Conservation (phyloP, 2,329 filamentous ascomycete species). For the Colletotrichum kahawae region DNA sequence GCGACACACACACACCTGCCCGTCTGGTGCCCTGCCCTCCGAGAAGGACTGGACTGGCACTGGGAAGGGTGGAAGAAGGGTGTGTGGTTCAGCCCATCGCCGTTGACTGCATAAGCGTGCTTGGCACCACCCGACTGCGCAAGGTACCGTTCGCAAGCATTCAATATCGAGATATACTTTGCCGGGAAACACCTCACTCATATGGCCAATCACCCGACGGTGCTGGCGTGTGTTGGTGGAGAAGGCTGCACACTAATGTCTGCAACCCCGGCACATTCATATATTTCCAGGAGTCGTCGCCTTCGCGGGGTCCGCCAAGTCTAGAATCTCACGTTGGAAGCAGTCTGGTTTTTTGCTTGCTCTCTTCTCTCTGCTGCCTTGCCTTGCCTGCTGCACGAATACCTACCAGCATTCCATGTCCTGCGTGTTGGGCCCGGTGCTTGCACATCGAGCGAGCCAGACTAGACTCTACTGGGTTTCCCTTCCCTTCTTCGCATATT, state of each 20-base stretch:
- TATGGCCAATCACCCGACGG: not conserved
- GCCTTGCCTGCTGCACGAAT: not conserved
- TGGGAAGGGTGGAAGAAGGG: not conserved
- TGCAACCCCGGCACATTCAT: constrained; percentile 7
- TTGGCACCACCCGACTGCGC: not conserved
- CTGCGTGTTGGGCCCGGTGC: not conserved
- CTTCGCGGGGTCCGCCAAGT: constrained; percentile 14
- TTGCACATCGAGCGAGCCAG: not conserved
- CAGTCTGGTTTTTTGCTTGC: not conserved
- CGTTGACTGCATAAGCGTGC: not conserved
- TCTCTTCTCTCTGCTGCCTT: not conserved
- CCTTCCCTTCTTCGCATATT: constrained; percentile 1
- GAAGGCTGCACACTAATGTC: not conserved
- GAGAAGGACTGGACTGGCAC: not conserved
- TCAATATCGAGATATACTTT: not conserved
- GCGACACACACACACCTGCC: constrained; percentile 3
- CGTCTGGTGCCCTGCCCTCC: constrained; percentile 1
- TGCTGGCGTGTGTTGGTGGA: not conserved
- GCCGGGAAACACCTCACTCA: not conserved
- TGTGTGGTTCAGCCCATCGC: constrained; percentile 2
- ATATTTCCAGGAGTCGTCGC: constrained; percentile 14
- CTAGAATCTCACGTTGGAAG: constrained; percentile 15
- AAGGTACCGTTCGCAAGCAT: not conserved
- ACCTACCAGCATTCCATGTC: not conserved
- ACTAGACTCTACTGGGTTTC: not conserved